phyloP scores from a whole-genome alignment of 148 eudicot species.

The Cornus suecica region DNA sequence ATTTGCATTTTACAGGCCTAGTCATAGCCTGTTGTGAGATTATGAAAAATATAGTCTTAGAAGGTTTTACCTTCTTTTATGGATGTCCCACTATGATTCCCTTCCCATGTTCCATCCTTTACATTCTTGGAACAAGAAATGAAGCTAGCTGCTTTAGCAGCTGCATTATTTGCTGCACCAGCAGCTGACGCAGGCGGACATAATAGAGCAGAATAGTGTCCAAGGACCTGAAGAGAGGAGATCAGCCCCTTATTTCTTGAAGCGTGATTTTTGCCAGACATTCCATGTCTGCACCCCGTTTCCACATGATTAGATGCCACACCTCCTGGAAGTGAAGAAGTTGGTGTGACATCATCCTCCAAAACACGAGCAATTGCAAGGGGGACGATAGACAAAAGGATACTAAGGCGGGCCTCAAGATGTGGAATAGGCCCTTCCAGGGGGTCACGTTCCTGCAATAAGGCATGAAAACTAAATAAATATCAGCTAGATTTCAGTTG shows the following conservation, averaged over 20 bases:
- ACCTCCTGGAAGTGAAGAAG: background rate
- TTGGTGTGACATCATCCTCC: conserved; percentile 12
- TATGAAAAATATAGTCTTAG: background rate
- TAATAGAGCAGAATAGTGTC: conserved; percentile 16
- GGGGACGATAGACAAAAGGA: conserved; percentile 29
- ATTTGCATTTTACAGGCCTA: background rate
- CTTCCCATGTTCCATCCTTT: conserved; percentile 13
- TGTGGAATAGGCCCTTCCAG: conserved; percentile 33
- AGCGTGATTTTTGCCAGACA: background rate
- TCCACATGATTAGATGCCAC: too few relatives aligned
- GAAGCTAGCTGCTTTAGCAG: conserved; percentile 21
- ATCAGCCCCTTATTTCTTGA: conserved; percentile 17
- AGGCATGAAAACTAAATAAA: conserved; percentile 2
- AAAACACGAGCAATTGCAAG: conserved; percentile 27
- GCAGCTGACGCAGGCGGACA: conserved; percentile 18
- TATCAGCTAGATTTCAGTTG: conserved; percentile 2
- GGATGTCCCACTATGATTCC: conserved; percentile 1
- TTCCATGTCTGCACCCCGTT: conserved; percentile 3
- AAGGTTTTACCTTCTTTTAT: conserved; percentile 11
- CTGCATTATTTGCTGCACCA: conserved; percentile 22
- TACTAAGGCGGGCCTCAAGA: conserved; percentile 30
- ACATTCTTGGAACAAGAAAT: conserved; percentile 15
- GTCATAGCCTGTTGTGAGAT: background rate
- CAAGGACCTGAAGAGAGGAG: conserved; percentile 26
- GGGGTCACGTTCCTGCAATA: conserved; percentile 32